phyloP scores from a whole-genome alignment of 139 green algal genomes.

The Nannochloris sp. region DNA sequence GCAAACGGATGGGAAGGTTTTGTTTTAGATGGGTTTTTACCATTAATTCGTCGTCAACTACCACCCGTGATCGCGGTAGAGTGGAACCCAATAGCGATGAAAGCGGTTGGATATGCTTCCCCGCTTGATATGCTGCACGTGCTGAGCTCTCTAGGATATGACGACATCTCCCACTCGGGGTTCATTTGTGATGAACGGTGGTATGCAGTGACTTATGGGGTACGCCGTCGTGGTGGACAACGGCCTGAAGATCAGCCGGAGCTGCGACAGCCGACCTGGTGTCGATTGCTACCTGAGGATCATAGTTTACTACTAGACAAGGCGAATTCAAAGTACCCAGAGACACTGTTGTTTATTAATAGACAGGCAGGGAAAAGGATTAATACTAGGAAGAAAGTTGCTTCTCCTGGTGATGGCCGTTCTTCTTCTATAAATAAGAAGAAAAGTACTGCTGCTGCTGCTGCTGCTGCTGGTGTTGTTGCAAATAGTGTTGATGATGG shows the following conservation, averaged over 20 bases:
- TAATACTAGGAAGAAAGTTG: too few relatives aligned
- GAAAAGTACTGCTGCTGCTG: too few relatives aligned
- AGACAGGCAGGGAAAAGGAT: background rate
- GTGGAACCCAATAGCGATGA: slow-evolving; percentile 46
- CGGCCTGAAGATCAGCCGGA: slow-evolving; percentile 9
- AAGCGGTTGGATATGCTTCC: slow-evolving; percentile 17
- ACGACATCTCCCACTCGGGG: slow-evolving; percentile 61
- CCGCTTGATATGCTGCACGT: slow-evolving; percentile 41
- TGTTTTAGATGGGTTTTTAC: slow-evolving; percentile 51
- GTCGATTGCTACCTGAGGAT: slow-evolving; percentile 52
- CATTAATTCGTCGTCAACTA: slow-evolving; percentile 14
- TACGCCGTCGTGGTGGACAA: slow-evolving; percentile 21
- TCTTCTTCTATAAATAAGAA: background rate
- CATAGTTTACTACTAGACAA: slow-evolving; percentile 41
- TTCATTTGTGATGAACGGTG: slow-evolving; percentile 71
- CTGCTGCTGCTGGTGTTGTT: too few relatives aligned
- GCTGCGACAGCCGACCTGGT: slow-evolving; percentile 70
- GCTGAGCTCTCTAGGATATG: slow-evolving; percentile 63
- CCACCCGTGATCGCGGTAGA: slow-evolving; percentile 63
- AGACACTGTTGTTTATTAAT: slow-evolving; percentile 58
- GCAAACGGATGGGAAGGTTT: slow-evolving; percentile 59
- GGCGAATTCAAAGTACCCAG: slow-evolving; percentile 16
- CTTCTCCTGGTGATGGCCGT: background rate
- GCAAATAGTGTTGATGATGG: too few relatives aligned
- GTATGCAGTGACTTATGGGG: slow-evolving; percentile 48